phyloP scores from a whole-genome alignment of 1,139 yeast genomes.

The Saccharomyces hybrid region DNA sequence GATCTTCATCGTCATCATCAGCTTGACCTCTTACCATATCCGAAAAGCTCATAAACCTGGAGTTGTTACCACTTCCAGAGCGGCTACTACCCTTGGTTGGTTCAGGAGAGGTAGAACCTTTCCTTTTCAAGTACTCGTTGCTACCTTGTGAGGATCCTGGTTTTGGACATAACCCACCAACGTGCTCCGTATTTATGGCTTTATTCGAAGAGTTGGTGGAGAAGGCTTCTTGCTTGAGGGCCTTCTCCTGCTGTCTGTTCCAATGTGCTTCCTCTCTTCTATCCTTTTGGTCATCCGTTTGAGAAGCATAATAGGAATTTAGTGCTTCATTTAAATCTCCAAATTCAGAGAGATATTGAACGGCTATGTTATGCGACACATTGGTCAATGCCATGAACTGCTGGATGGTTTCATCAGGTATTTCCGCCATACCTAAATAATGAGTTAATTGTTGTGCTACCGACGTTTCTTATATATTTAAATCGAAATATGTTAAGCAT shows the following conservation, averaged over 20 bases:
- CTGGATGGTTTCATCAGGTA: conserved; percentile 34
- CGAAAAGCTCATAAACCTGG: conserved; percentile 42
- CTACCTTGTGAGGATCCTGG: neutral
- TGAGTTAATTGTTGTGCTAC: neutral
- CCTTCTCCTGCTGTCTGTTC: conserved; percentile 1
- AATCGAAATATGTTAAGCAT: neutral
- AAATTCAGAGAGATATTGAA: conserved; percentile 35
- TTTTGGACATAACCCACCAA: neutral
- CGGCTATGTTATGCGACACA: conserved; percentile 40
- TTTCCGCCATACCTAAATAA: conserved; percentile 7
- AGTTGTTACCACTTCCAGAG: conserved; percentile 19
- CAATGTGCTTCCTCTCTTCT: neutral
- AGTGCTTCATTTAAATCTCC: conserved; percentile 30
- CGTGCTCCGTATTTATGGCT: neutral
- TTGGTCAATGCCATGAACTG: conserved; percentile 49
- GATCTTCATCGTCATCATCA: conserved; percentile 58
- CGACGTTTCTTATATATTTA: neutral
- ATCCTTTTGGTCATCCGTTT: conserved; percentile 7
- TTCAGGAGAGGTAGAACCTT: conserved; percentile 1
- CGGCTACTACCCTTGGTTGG: conserved; percentile 1
- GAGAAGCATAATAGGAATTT: conserved; percentile 29
- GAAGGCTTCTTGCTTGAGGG: neutral
- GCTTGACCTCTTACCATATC: conserved; percentile 42
- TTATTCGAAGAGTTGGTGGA: neutral
- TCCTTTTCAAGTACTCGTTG: neutral